Evolutionary conservation across 2,329 filamentous ascomycete genomes (phyloP), one percentile per base, ranked within the genome.

Genomic region (Blastomyces parvus): DNA sequence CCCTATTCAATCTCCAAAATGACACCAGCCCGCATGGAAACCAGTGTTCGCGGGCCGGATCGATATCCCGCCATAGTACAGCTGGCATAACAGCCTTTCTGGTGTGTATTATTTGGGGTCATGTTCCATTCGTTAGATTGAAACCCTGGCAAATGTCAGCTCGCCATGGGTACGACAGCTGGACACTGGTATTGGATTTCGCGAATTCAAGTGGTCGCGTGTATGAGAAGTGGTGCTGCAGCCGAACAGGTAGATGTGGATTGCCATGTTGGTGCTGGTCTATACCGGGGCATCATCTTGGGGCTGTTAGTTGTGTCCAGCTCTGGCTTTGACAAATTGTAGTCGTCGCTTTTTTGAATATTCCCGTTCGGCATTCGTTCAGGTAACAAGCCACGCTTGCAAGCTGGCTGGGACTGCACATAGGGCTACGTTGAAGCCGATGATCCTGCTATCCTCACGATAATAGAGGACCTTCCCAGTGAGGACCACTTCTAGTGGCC

Each of bases 231-330:
- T 74, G 1, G 68, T 70, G 0, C 63, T 78, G 1, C 80, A 81
- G 52, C 76, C 74, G 13, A 82, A 82, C 66, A 80, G 78, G 17
- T 82, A 84, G 69, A 78, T 88, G 3, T 88, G 84, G 78, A 76
- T 87, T 59, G 80, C 71, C 33, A 83, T 88, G 76, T 77, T 83
- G 0, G 71, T 89, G 42, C 78, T 85, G 25, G 80, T 87, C 60
- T 88, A 88, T 69, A 81, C 87, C n/a, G 84, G 84, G 0, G 83
- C 85, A 1, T 78, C 79, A 87, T 84, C 70, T 88, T 64, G 86
- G 30, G 86, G 0, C 85, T 86, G 0, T 74, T 88, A 9, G 87
- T 88, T 62, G 72, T 89, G 4, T 76, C 76, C 8, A 84, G 84
- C 0, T 78, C 88, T 1, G 84, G 84, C 0, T 86, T 83, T 65